Evolutionary conservation across 2,329 filamentous ascomycete genomes (phyloP), one percentile per base, ranked within the genome.

Genomic region (Emmonsiellopsis sp.): DNA sequence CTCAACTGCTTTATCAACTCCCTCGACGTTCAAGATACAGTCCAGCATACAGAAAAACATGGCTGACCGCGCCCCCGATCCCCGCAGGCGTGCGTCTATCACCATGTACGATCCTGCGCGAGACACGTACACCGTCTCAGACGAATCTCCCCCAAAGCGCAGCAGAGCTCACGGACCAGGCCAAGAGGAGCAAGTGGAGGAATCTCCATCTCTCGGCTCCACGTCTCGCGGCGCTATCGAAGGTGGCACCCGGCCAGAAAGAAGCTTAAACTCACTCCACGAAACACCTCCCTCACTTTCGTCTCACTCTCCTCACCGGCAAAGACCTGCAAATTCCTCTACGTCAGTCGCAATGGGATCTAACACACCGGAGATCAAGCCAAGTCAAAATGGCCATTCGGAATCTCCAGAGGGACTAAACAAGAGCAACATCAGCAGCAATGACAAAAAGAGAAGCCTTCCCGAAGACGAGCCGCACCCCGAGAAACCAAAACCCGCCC

Each of bases 71-170:
- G 17, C 21, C 13, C 27, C 53, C n/a, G 39, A 14, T 33, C 37
- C 55, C 40, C 39, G 37, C 27, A 54, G 58, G 42, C 57, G 56
- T 42, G 51, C 55, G 43, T 60, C 57, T 5, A 50, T 50, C 42
- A 51, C 57, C 32, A 63, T 63, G 61, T 68, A 68, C 53, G 65
- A 68, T 55, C 65, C 66, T 50, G 65, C 66, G 33, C 57, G 65
- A 56, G 65, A 68, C 55, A 63, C 58, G 37, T 68, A 64, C 58
- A 63, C 60, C 39, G 57, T 58, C 34, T 55, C 64, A 7, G 61
- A 60, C 47, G 60, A 63, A 31, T 56, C 57, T 2, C 53, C 57
- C 49, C 54, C 57, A 56, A 58, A 60, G 48, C 54, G 49, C 42
- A 56, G 56, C 27, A 44, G 53, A 45, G 46, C 31, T 44, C 21